Percentiles rank a stretch among this genome's conserved stretches.
Conservation (phyloP, 2,329 filamentous ascomycete genomes). For the Xylariaceae sp. region DNA sequence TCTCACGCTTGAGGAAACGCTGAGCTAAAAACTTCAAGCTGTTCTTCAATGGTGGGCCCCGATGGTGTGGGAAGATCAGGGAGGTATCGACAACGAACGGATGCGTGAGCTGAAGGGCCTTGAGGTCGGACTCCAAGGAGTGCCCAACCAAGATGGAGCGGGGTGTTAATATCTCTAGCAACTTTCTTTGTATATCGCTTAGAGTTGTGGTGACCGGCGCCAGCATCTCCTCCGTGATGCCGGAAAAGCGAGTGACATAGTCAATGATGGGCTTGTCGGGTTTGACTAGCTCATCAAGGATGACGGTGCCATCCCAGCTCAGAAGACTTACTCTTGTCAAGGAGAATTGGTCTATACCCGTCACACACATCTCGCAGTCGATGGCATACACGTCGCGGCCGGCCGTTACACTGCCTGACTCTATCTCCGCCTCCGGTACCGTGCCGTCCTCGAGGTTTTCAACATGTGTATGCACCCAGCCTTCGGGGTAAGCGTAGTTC, state of each 20-base stretch:
- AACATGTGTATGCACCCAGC: constrained; percentile 80
- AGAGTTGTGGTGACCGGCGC: constrained; percentile 78
- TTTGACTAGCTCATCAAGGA: constrained; percentile 89
- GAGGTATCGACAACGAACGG: constrained; percentile 92
- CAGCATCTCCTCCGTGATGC: constrained; percentile 84
- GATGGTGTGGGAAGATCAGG: constrained; percentile 82
- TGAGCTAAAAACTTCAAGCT: constrained; percentile 84
- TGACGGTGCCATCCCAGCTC: constrained; percentile 73
- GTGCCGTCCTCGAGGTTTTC: constrained; percentile 60
- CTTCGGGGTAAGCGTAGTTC: constrained; percentile 52
- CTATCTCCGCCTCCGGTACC: constrained; percentile 63
- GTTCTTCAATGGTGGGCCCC: constrained; percentile 83
- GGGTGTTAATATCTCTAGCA: constrained; percentile 67
- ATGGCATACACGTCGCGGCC: constrained; percentile 75
- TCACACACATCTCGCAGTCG: constrained; percentile 97
- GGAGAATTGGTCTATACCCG: constrained; percentile 70
- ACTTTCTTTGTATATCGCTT: constrained; percentile 70
- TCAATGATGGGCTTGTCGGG: constrained; percentile 82
- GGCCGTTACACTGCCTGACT: constrained; percentile 76
- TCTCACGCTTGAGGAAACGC: constrained; percentile 79
- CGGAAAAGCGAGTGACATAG: constrained; percentile 87
- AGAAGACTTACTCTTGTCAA: constrained; percentile 86
- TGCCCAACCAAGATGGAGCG: constrained; percentile 73
- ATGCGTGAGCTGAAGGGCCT: constrained; percentile 78
- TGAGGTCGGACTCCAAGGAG: constrained; percentile 77